Base-by-base conservation (phyloP, 2,329 filamentous ascomycete genomes). In the Didymella exigua region DNA sequence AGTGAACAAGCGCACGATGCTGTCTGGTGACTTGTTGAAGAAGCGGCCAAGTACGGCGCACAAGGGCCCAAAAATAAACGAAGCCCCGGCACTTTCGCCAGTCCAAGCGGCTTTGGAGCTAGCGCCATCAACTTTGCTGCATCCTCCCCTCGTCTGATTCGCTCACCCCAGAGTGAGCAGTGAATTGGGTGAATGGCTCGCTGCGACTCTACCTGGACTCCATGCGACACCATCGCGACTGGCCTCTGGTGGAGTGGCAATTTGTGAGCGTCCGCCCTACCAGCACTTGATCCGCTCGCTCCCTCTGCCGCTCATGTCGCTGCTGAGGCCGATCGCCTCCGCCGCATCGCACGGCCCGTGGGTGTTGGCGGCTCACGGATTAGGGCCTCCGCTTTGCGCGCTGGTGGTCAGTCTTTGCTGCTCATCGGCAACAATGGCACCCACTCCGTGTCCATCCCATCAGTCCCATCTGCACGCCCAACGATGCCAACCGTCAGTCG, bases 341-440 rank as follows among this genome's bases (percentile, higher is more conserved):
- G 62, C 46, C 33, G 42, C 36, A 46, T 60, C 59, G 62, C 66
- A 67, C 67, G 67, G 64, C 62, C 67, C 66, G 61, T 61, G 6
- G 44, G 24, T 30, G 45, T 50, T 37, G 33, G 59, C 59, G 37
- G 60, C 58, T 59, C 53, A 45, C 58, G 65, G 59, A 58, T 42
- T 42, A 47, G 52, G 41, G 46, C 38, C 34, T 49, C 57, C 49
- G 60, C 57, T 50, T 30, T 55, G 46, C 29, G 29, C 46, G 52
- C 46, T 49, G 52, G 34, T 41, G 19, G 24, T 41, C 33, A 40
- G 51, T 19, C 30, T 48, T 38, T 50, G 46, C 27, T 45, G 27
- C 34, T 48, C 40, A 24, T 55, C 34, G 52, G 45, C 45, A 49
- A 13, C 45, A 49, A 13, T 34, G 16, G 41, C 26, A 45, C 23